phyloP scores from a whole-genome alignment of 2,329 filamentous ascomycete genomes.

The Ilyonectria sp. region DNA sequence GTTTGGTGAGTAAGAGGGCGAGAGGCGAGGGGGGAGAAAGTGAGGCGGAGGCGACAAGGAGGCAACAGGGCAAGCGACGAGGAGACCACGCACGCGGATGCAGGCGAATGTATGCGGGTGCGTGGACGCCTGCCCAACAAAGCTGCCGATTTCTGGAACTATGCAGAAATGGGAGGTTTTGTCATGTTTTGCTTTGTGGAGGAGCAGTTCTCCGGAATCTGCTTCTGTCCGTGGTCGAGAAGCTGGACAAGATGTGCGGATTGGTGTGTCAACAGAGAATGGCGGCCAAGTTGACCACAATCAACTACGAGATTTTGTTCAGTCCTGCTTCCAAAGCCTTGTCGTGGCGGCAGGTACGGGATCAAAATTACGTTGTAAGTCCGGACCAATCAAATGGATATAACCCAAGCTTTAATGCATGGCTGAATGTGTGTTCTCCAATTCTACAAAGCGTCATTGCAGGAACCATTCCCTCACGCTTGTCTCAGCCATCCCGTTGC shows the following conservation, averaged over 20 bases:
- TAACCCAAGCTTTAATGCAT: neutral
- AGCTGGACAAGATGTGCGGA: neutral
- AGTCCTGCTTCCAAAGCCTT: conserved; percentile 4
- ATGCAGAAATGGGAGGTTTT: conserved; percentile 2
- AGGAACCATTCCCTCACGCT: neutral
- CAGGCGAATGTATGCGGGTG: neutral
- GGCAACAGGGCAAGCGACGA: conserved; percentile 18
- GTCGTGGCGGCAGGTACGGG: neutral
- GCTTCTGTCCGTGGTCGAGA: neutral
- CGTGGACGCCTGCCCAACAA: conserved; percentile 17
- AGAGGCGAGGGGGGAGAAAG: conserved; percentile 8
- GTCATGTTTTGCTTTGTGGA: neutral
- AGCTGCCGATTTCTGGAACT: neutral
- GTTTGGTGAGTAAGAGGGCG: conserved; percentile 12
- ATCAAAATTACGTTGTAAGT: conserved; percentile 6
- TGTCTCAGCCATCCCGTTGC: neutral
- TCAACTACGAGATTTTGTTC: neutral
- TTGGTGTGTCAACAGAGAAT: neutral
- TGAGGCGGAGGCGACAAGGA: conserved; percentile 14
- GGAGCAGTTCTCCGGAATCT: neutral
- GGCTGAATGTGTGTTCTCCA: conserved; percentile 6
- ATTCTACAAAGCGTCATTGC: neutral
- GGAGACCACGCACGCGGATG: neutral
- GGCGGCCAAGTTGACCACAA: neutral
- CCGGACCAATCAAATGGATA: conserved; percentile 16